Evolutionary conservation across 2,329 filamentous ascomycete species (phyloP).

Genomic region (Ascochyta koolunga): DNA sequence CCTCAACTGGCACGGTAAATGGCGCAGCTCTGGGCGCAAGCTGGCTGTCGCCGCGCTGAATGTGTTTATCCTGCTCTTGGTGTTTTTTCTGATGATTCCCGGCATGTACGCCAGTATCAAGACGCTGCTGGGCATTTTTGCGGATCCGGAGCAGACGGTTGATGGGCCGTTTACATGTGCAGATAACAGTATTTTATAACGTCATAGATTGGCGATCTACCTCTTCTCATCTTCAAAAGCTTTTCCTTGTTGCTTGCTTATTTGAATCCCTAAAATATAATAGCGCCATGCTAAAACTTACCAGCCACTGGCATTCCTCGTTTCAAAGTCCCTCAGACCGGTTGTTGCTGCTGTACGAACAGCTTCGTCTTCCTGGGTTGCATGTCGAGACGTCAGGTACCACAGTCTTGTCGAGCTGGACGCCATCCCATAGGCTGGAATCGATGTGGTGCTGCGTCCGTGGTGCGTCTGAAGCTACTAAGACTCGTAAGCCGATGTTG

Average conservation of each 20-base stretch:
- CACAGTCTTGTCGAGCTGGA: constrained; percentile 5
- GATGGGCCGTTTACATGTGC: constrained; percentile 39
- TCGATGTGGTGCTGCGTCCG: constrained; percentile 6
- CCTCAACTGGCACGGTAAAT: constrained; percentile 36
- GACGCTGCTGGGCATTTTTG: constrained; percentile 29
- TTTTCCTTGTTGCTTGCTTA: no score
- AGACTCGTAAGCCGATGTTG: constrained; percentile 14
- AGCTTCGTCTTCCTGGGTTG: constrained; percentile 14
- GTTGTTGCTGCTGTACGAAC: background rate
- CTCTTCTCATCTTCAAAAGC: no score
- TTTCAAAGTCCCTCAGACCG: background rate
- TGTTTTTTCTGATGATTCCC: constrained; percentile 32
- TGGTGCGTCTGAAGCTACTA: background rate
- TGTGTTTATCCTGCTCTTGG: constrained; percentile 28
- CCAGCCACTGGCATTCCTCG: background rate
- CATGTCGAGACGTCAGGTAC: constrained; percentile 20
- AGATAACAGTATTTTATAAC: constrained; percentile 26
- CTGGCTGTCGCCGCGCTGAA: constrained; percentile 28
- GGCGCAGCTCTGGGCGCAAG: constrained; percentile 28
- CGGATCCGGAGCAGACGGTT: constrained; percentile 30
- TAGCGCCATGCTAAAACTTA: no score
- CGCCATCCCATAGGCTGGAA: constrained; percentile 10
- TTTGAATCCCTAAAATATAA: no score
- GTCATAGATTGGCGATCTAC: no score
- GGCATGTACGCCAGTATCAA: constrained; percentile 37